Evolutionary conservation across 805 yeast genomes (phyloP).

Genomic region (Candida anglica): DNA sequence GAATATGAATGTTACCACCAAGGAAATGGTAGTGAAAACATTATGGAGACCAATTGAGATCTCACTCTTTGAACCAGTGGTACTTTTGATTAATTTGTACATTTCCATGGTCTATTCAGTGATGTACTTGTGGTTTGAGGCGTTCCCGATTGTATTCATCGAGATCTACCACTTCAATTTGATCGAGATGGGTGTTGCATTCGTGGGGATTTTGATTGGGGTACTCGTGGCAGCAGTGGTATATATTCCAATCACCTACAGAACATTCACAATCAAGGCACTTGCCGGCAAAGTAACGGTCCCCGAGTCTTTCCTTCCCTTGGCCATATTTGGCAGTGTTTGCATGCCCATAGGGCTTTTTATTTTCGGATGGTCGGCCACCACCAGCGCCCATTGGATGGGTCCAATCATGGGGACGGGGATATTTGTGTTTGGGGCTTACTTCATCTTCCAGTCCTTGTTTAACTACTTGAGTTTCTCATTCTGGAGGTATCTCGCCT

Average conservation of each 20-base stretch:
- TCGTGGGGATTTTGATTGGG: slow-evolving; percentile 45
- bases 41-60: slow-evolving; percentile 49
- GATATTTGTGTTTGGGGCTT: slow-evolving; percentile 36
- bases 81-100: slow-evolving; percentile 48
- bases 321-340: slow-evolving; percentile 38
- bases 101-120: slow-evolving; percentile 50
- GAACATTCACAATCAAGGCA: slow-evolving; percentile 15
- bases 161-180: slow-evolving; percentile 43
- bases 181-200: slow-evolving; percentile 46
- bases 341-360: slow-evolving; percentile 41
- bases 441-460: slow-evolving; percentile 48
- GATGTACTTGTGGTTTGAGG: slow-evolving; percentile 56
- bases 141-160: slow-evolving; percentile 54
- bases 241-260: slow-evolving; percentile 22
- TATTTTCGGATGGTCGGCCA: slow-evolving; percentile 49
- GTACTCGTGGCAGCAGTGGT: slow-evolving; percentile 31
- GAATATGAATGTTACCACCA: slow-evolving; percentile 15
- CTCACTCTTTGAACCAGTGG: slow-evolving; percentile 51
- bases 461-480: slow-evolving; percentile 48
- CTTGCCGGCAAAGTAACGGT: slow-evolving; percentile 20
- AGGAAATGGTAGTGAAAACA: slow-evolving; percentile 21
- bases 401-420: slow-evolving; percentile 42
- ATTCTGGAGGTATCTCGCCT: slow-evolving; percentile 49
- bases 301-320: slow-evolving; percentile 43
- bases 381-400: slow-evolving; percentile 43